Percentiles rank a stretch among this genome's conserved stretches.
These are phyloP conservation scores for Kluyveromyces aestuarii DNA, from an alignment of 805 yeast genomes.

Conservation along the genomic window DNA sequence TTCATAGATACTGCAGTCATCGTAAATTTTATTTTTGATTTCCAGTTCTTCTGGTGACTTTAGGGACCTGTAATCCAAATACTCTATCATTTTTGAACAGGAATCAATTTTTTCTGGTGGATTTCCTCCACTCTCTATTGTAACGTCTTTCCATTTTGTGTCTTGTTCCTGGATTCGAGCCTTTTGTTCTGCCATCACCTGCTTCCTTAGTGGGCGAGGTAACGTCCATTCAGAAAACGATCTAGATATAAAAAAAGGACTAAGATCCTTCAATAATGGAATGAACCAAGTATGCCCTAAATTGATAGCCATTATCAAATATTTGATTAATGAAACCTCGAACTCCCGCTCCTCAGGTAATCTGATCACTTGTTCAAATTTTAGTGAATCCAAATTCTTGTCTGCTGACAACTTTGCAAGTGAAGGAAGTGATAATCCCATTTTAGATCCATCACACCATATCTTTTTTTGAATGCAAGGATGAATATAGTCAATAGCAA, in stretches of 20 bases:
- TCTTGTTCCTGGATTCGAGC: slow-evolving; percentile 23
- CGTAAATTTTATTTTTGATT: slow-evolving; percentile 17
- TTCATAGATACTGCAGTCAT: slow-evolving; percentile 20
- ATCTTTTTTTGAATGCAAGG: slow-evolving; percentile 49
- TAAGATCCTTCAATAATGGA: slow-evolving; percentile 34
- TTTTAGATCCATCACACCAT: slow-evolving; percentile 36
- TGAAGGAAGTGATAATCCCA: slow-evolving; percentile 18
- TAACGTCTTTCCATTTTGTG: slow-evolving; percentile 15
- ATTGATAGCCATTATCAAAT: slow-evolving; percentile 41
- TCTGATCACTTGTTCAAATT: slow-evolving; percentile 22
- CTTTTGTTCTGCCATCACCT: slow-evolving; percentile 14
- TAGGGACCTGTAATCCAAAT: slow-evolving; percentile 14
- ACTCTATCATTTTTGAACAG: slow-evolving; percentile 18
- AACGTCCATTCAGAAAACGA: slow-evolving; percentile 27
- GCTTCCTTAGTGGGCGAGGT: slow-evolving; percentile 20
- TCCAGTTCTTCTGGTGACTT: slow-evolving; percentile 18
- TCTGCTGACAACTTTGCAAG: slow-evolving; percentile 10
- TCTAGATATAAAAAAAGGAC: slow-evolving; percentile 35
- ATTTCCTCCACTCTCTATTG: not conserved
- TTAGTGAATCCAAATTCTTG: slow-evolving; percentile 15
- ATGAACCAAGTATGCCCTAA: slow-evolving; percentile 38
- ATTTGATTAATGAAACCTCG: slow-evolving; percentile 35
- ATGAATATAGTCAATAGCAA: slow-evolving; percentile 44
- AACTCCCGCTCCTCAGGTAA: slow-evolving; percentile 30
- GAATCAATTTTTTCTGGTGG: slow-evolving; percentile 16